phyloP scores from a whole-genome alignment of 176 grass and related monocot genomes.

The Zizania latifolia region DNA sequence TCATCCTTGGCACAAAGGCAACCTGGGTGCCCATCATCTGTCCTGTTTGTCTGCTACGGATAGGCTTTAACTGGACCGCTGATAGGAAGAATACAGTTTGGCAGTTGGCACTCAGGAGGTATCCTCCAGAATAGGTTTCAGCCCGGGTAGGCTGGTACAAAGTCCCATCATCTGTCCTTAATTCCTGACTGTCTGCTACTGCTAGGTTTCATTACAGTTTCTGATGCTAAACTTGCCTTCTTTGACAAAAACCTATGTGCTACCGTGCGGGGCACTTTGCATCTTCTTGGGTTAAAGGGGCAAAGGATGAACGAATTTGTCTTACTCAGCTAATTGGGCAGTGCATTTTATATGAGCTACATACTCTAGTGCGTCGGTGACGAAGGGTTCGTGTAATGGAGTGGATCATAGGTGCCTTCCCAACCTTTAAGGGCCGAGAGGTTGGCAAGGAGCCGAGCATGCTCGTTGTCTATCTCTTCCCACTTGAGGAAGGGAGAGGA shows the following conservation, averaged over 20 bases:
- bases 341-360: neutral
- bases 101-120: too few species aligned
- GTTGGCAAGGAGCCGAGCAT: too few species aligned
- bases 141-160: neutral
- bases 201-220: neutral
- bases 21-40: neutral
- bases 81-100: too few species aligned
- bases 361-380: too few species aligned
- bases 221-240: conserved; percentile 21
- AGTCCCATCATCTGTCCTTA: neutral
- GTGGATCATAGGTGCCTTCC: too few species aligned
- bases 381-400: too few species aligned
- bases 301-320: conserved; percentile 34
- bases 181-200: neutral
- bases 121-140: neutral
- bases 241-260: neutral
- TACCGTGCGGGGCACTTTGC: conserved; percentile 9
- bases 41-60: conserved; percentile 1
- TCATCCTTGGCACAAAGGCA: conserved; percentile 10
- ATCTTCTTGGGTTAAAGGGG: conserved; percentile 35
- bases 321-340: neutral
- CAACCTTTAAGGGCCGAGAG: too few species aligned
- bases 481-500: too few species aligned
- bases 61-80: too few species aligned
- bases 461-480: too few species aligned